These are phyloP conservation scores for Picocystis sp. DNA, from an alignment of 163 green algal genomes.

Conservation along the genomic window DNA sequence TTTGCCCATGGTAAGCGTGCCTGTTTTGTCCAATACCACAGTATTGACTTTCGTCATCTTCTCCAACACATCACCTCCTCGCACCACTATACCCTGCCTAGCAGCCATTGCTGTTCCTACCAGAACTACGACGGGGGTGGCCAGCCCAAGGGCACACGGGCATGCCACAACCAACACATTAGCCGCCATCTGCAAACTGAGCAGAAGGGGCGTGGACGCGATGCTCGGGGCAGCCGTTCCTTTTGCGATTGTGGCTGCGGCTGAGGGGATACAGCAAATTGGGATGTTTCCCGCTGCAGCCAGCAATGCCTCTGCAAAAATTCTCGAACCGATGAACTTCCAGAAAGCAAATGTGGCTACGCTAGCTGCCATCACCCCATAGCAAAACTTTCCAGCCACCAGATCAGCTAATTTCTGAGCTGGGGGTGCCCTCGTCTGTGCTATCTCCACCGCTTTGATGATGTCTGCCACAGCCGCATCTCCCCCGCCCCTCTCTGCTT, in stretches of 20 bases:
- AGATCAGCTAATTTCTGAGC: slow-evolving; percentile 49
- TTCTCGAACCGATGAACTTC: slow-evolving; percentile 32
- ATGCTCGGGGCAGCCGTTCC: too few relatives aligned
- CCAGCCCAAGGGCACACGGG: slow-evolving; percentile 23
- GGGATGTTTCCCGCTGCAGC: slow-evolving; percentile 4
- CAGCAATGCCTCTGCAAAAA: slow-evolving; percentile 53
- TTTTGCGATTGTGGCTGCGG: slow-evolving; percentile 4
- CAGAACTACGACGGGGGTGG: slow-evolving; percentile 22
- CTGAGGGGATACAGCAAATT: neutral
- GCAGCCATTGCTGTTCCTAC: slow-evolving; percentile 19
- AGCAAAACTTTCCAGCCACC: slow-evolving; percentile 68
- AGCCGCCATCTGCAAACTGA: slow-evolving; percentile 70
- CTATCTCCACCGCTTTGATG: slow-evolving; percentile 48
- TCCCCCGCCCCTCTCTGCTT: slow-evolving; percentile 23
- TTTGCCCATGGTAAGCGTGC: slow-evolving; percentile 69
- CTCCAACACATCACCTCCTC: slow-evolving; percentile 76
- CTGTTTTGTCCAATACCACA: slow-evolving; percentile 91
- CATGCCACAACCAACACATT: slow-evolving; percentile 38
- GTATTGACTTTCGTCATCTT: slow-evolving; percentile 38
- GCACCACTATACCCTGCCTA: slow-evolving; percentile 57
- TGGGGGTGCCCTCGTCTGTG: slow-evolving; percentile 31
- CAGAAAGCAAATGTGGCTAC: slow-evolving; percentile 76
- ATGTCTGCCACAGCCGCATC: slow-evolving; percentile 52
- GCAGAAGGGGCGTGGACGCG: slow-evolving; percentile 27
- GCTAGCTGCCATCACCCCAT: slow-evolving; percentile 62